These are phyloP conservation scores for Ophiostoma piceae DNA, from an alignment of 2,329 filamentous ascomycete species.

Conservation along the genomic window DNA sequence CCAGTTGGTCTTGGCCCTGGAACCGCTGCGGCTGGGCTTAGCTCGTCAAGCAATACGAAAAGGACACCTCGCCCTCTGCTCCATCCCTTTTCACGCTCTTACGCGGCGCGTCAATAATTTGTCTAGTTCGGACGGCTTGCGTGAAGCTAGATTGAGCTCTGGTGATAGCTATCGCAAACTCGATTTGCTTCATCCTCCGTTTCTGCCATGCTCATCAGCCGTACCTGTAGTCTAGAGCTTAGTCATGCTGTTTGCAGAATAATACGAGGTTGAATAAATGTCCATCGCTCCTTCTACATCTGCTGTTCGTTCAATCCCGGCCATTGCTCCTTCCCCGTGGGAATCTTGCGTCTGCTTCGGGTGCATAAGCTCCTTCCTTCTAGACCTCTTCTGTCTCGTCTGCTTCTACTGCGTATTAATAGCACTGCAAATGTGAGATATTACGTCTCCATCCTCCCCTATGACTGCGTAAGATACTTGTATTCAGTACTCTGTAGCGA, in stretches of 20 bases:
- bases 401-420: background rate
- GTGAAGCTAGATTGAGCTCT: background rate
- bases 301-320: background rate
- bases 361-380: slow-evolving; percentile 21
- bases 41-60: slow-evolving; percentile 19
- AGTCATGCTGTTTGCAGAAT: background rate
- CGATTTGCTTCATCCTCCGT: background rate
- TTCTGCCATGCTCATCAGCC: background rate
- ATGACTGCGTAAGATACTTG: too few relatives aligned
- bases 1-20: background rate
- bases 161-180: background rate
- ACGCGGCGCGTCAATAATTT: slow-evolving; percentile 15
- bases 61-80: slow-evolving; percentile 23
- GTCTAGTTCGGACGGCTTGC: background rate
- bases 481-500: background rate
- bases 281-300: background rate
- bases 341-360: slow-evolving; percentile 16
- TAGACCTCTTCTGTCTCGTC: slow-evolving; percentile 13
- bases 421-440: background rate
- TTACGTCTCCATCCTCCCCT: background rate
- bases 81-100: slow-evolving; percentile 16
- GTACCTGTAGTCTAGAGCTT: background rate
- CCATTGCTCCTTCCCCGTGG: slow-evolving; percentile 14
- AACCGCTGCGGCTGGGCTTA: slow-evolving; percentile 9
- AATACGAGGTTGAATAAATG: background rate